Evolutionary conservation across 2,329 filamentous ascomycete genomes (phyloP).

Genomic region (Colletotrichum sp.): DNA sequence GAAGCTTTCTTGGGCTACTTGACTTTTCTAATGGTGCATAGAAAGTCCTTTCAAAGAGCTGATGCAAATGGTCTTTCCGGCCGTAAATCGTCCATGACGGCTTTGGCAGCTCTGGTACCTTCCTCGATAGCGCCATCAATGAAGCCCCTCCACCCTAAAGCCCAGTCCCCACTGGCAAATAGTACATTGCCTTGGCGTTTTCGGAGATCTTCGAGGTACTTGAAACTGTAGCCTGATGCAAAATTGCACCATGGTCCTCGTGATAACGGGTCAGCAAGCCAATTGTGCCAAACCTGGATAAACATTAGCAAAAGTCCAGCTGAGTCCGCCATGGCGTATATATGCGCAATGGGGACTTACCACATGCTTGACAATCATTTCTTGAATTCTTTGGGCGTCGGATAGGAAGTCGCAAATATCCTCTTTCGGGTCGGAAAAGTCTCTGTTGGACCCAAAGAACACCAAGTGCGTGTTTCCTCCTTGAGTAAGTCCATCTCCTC

Average conservation of each 20-base stretch:
- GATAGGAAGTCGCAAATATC: slow-evolving; percentile 43
- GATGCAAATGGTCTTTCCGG: background rate
- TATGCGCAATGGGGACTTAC: background rate
- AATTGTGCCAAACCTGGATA: slow-evolving; percentile 16
- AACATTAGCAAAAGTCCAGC: background rate
- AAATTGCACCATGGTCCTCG: slow-evolving; percentile 21
- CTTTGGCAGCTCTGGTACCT: background rate
- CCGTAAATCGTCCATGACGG: background rate
- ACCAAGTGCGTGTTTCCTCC: slow-evolving; percentile 53
- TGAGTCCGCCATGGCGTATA: background rate
- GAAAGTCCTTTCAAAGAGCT: background rate
- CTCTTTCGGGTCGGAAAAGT: slow-evolving; percentile 17
- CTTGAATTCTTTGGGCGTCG: slow-evolving; percentile 39
- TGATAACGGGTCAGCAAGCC: slow-evolving; percentile 27
- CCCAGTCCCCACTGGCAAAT: slow-evolving; percentile 32
- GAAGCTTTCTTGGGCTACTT: background rate
- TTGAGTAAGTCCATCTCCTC: slow-evolving; percentile 43
- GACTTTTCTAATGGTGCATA: accelerated
- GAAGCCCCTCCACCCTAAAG: slow-evolving; percentile 28
- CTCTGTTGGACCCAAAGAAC: slow-evolving; percentile 32
- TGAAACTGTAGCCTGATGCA: slow-evolving; percentile 22
- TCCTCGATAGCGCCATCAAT: slow-evolving; percentile 34
- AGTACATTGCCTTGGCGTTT: slow-evolving; percentile 27
- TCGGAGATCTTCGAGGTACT: slow-evolving; percentile 28
- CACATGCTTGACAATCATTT: slow-evolving; percentile 27